A percentile compares a stretch with the other conserved stretches of the same genome.
These are phyloP conservation scores for Nectriaceae sp. DNA, from an alignment of 2,329 filamentous ascomycete species.

Conservation along the genomic window DNA sequence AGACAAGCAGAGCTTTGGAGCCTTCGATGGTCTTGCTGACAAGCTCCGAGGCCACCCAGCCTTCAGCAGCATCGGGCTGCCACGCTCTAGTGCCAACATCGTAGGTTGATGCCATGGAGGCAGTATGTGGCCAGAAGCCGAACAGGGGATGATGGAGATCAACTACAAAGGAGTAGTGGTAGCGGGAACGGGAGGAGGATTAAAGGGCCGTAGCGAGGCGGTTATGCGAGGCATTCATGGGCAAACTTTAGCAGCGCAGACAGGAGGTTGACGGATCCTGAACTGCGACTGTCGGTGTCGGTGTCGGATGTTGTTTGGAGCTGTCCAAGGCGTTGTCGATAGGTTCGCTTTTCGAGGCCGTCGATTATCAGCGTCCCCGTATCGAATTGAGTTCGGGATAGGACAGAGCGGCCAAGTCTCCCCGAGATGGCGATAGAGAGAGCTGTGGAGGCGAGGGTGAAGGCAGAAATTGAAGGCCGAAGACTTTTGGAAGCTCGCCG, in stretches of 20 bases:
- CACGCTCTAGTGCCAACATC: slow-evolving; percentile 96
- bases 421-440: background rate
- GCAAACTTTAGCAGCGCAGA: slow-evolving; percentile 23
- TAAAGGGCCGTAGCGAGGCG: slow-evolving; percentile 20
- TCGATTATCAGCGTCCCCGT: background rate
- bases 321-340: no score
- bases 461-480: background rate
- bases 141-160: slow-evolving; percentile 10
- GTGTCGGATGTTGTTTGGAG: no score
- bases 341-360: background rate
- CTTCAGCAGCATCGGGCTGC: slow-evolving; percentile 95
- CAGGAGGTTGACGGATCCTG: slow-evolving; percentile 11
- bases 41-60: slow-evolving; percentile 97
- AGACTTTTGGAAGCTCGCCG: slow-evolving; percentile 12
- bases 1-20: slow-evolving; percentile 83
- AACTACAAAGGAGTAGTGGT: slow-evolving; percentile 24
- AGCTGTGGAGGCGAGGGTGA: background rate
- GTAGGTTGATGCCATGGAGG: slow-evolving; percentile 86
- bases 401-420: background rate
- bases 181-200: slow-evolving; percentile 17
- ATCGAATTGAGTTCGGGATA: background rate
- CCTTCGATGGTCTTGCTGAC: slow-evolving; percentile 81
- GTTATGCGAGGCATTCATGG: slow-evolving; percentile 32
- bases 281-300: background rate
- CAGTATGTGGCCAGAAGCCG: slow-evolving; percentile 25